A percentile compares a stretch with the other conserved stretches of the same genome.
These are phyloP conservation scores for Magnaporthales sp. DNA, from an alignment of 2,329 filamentous ascomycete species.

Conservation along the genomic window DNA sequence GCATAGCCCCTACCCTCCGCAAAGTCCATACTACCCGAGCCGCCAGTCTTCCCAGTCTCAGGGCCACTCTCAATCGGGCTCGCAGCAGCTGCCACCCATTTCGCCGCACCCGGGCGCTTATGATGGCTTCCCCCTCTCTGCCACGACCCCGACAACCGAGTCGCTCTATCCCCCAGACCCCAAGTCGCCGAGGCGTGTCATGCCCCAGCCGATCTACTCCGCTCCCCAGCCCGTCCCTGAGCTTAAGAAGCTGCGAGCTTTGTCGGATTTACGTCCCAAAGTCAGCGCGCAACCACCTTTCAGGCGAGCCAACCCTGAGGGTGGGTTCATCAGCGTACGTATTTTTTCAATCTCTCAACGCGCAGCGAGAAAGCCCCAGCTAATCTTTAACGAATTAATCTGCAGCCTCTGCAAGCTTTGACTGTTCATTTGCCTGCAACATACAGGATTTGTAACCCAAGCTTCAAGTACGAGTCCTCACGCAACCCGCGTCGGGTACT, in stretches of 20 bases:
- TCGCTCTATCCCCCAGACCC: slow-evolving; percentile 49
- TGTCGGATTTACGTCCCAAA: slow-evolving; percentile 69
- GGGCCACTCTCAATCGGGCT: slow-evolving; percentile 28
- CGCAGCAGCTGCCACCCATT: slow-evolving; percentile 66
- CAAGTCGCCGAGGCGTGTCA: slow-evolving; percentile 44
- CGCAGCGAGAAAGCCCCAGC: slow-evolving; percentile 3
- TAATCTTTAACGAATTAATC: slow-evolving; percentile 14
- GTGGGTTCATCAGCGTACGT: slow-evolving; percentile 92
- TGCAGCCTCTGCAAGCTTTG: slow-evolving; percentile 84
- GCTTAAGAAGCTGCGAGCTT: slow-evolving; percentile 69
- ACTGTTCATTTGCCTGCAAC: slow-evolving; percentile 89
- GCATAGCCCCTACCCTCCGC: slow-evolving; percentile 22
- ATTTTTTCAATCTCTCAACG: slow-evolving; percentile 7
- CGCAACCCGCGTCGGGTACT: slow-evolving; percentile 90
- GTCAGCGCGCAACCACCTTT: slow-evolving; percentile 85
- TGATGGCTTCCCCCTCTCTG: slow-evolving; percentile 60
- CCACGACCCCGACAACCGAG: slow-evolving; percentile 54
- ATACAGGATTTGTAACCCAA: slow-evolving; percentile 96
- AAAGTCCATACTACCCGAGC: slow-evolving; percentile 48
- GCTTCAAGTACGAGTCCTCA: slow-evolving; percentile 98
- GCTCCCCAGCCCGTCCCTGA: slow-evolving; percentile 63
- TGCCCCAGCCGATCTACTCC: background rate
- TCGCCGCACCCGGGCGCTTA: slow-evolving; percentile 42
- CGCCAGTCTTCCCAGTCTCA: slow-evolving; percentile 26
- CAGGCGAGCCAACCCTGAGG: slow-evolving; percentile 88